These are phyloP conservation scores for Scheffersomyces titani DNA, from an alignment of 1,139 yeast species.

Conservation along the genomic window DNA sequence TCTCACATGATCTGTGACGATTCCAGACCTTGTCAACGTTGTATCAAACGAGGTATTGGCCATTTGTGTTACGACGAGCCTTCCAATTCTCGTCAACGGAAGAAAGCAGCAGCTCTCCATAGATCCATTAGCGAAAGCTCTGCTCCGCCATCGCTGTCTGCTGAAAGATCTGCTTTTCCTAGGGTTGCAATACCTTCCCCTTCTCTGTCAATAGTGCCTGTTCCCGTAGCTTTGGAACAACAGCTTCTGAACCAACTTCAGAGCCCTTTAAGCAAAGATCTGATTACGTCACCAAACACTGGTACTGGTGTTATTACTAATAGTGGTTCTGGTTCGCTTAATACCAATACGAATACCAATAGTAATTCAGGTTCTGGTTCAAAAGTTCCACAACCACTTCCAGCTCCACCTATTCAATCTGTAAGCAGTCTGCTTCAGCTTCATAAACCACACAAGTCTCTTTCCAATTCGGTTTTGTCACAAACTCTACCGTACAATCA, in stretches of 20 bases:
- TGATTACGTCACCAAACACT: background rate
- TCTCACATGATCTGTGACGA: conserved; percentile 95
- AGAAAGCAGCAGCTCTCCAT: conserved; percentile 36
- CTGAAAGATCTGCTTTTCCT: conserved; percentile 2
- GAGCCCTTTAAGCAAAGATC: background rate
- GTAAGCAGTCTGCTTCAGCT: background rate
- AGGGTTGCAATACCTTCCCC: conserved; percentile 6
- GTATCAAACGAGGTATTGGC: conserved; percentile 85
- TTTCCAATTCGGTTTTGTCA: conserved; percentile 35
- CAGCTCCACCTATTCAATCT: background rate
- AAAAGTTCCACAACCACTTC: background rate
- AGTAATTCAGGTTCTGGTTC: background rate
- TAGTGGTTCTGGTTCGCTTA: background rate
- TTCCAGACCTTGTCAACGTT: conserved; percentile 81
- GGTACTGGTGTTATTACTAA: background rate
- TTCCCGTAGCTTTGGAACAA: background rate
- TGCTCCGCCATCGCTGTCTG: background rate
- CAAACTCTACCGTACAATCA: conserved; percentile 56
- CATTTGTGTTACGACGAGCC: conserved; percentile 88
- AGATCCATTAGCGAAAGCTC: conserved; percentile 5
- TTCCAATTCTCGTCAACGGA: conserved; percentile 43
- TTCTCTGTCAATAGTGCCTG: background rate
- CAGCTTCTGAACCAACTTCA: background rate
- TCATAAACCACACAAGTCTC: conserved; percentile 5
- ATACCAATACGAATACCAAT: background rate